These are phyloP conservation scores for Stemphylium beticola DNA, from an alignment of 2,329 filamentous ascomycete species.

Conservation along the genomic window DNA sequence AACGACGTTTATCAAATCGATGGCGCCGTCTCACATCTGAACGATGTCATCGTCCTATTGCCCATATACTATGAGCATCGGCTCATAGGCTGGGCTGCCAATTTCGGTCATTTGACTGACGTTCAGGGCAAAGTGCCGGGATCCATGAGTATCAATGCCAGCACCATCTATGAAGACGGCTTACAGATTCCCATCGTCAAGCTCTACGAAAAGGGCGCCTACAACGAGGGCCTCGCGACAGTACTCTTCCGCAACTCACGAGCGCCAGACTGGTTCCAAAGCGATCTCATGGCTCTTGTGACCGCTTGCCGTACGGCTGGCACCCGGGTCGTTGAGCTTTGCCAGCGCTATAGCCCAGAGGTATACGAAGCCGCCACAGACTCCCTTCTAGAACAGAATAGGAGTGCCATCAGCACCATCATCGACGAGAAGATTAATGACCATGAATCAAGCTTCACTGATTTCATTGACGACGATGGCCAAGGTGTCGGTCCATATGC, in stretches of 20 bases:
- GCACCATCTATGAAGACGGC: conserved; percentile 58
- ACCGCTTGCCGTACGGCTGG: conserved; percentile 56
- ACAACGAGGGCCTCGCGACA: conserved; percentile 54
- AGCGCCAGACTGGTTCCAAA: conserved; percentile 57
- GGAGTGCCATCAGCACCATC: conserved; percentile 53
- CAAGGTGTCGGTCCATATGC: conserved; percentile 56
- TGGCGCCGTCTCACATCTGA: conserved; percentile 58
- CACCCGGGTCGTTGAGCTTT: conserved; percentile 54
- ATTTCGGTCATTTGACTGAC: conserved; percentile 58
- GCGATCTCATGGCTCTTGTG: conserved; percentile 56
- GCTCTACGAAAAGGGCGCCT: conserved; percentile 53
- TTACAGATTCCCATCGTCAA: conserved; percentile 59
- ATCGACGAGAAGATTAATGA: conserved; percentile 55
- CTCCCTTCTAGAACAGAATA: conserved; percentile 54
- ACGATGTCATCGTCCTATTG: conserved; percentile 58
- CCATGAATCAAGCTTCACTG: conserved; percentile 54
- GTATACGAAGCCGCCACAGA: conserved; percentile 56
- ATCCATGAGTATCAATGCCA: conserved; percentile 58
- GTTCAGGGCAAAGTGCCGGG: conserved; percentile 57
- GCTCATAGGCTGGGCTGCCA: conserved; percentile 58
- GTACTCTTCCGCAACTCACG: conserved; percentile 58
- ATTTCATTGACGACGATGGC: conserved; percentile 59
- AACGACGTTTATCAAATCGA: conserved; percentile 59
- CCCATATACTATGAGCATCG: conserved; percentile 55
- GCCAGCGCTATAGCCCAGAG: conserved; percentile 53